phyloP scores from a whole-genome alignment of 768 basidiomycete genomes.

The Mycena polygramma region DNA sequence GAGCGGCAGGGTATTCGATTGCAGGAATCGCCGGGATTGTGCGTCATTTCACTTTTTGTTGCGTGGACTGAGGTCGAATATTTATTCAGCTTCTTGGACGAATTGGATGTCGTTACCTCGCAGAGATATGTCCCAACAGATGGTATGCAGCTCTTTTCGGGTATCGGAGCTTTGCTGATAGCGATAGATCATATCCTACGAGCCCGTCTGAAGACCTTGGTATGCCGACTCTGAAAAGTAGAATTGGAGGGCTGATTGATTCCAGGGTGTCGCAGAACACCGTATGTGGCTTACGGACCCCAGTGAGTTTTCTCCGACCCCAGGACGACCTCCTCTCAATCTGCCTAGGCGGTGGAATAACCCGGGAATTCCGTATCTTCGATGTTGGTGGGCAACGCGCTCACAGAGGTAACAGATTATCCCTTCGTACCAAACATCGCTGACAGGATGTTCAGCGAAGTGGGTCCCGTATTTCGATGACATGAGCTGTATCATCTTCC shows the following conservation, averaged over 20 bases:
- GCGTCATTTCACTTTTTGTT: constrained; percentile 40
- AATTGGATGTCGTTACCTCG: constrained; percentile 71
- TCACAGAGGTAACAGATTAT: constrained; percentile 66
- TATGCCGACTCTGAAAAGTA: too few species aligned
- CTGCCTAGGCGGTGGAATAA: constrained; percentile 58
- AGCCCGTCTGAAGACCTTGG: constrained; percentile 67
- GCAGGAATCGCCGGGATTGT: constrained; percentile 84
- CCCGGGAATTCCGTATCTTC: constrained; percentile 70
- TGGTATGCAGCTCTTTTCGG: too few species aligned
- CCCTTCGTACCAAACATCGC: not conserved
- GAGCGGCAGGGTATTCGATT: constrained; percentile 64
- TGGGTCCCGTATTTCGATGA: constrained; percentile 80
- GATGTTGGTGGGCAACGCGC: constrained; percentile 82
- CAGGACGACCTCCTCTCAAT: constrained; percentile 59
- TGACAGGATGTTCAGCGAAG: constrained; percentile 73
- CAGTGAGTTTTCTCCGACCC: constrained; percentile 53
- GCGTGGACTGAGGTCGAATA: constrained; percentile 1
- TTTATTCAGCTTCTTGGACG: constrained; percentile 73
- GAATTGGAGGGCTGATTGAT: not conserved
- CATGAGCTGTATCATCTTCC: constrained; percentile 77
- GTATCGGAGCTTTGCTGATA: too few species aligned
- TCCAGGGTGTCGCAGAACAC: constrained; percentile 81
- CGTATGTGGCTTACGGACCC: constrained; percentile 60
- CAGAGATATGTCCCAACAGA: constrained; percentile 76
- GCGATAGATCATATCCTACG: constrained; percentile 78